phyloP scores from a whole-genome alignment of 306 rosid species.

The Vigna nakashimae region DNA sequence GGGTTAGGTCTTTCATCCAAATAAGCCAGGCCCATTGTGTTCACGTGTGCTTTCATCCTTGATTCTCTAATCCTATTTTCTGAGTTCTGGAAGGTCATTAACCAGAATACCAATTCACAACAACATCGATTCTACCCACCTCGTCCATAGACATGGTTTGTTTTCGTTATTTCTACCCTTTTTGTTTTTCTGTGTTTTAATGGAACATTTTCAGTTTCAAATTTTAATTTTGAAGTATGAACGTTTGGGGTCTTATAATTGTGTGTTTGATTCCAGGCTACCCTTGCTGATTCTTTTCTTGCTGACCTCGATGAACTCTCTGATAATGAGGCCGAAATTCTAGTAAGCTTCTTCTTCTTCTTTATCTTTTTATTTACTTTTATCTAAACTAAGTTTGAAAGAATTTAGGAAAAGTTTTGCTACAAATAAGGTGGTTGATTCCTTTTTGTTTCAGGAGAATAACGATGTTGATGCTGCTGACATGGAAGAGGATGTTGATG shows the following conservation, averaged over 20 bases:
- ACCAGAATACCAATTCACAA: background rate
- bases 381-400: conserved; percentile 13
- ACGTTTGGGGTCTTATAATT: background rate
- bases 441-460: conserved; percentile 57
- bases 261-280: conserved; percentile 65
- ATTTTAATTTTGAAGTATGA: background rate
- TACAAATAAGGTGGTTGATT: background rate
- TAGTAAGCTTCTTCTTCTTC: conserved; percentile 42
- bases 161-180: background rate
- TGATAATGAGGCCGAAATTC: conserved; percentile 79
- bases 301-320: conserved; percentile 97
- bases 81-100: background rate
- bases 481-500: conserved; percentile 96
- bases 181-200: background rate
- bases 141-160: conserved; percentile 12
- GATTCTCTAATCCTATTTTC: background rate
- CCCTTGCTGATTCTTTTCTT: conserved; percentile 94
- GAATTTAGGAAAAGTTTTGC: background rate
- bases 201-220: background rate
- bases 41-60: background rate
- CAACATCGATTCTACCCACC: background rate
- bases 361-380: no score
- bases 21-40: background rate
- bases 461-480: conserved; percentile 64
- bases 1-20: background rate